Evolutionary conservation across 352 stramenopile species (phyloP).

Genomic region (Peronospora belbahrii): DNA sequence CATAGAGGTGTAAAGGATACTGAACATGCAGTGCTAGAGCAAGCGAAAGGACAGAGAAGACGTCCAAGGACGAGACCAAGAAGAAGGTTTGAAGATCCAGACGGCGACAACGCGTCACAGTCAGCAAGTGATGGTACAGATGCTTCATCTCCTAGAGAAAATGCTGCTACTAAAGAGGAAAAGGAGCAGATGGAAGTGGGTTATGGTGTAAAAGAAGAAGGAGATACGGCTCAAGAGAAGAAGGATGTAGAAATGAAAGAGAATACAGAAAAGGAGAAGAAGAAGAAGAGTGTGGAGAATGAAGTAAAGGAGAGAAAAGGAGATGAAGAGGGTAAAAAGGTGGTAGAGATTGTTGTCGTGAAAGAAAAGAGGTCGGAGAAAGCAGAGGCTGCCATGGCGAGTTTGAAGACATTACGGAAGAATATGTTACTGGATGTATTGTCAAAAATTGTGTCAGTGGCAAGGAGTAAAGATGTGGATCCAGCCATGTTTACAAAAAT

Average conservation of each 20-base stretch:
- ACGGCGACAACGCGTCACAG: conserved; percentile 15
- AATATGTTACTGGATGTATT: conserved; percentile 74
- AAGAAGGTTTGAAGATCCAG: conserved; percentile 28
- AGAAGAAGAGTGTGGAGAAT: background rate
- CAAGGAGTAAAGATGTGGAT: conserved; percentile 63
- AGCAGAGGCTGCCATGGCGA: conserved; percentile 33
- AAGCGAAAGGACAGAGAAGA: conserved; percentile 12
- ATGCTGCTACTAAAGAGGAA: conserved; percentile 3
- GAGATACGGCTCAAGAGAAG: background rate
- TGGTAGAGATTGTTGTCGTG: background rate
- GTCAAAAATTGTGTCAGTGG: conserved; percentile 75
- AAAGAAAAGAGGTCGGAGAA: conserved; percentile 16
- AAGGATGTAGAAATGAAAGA: conserved; percentile 3
- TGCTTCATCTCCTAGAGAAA: conserved; percentile 15
- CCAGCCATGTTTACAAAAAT: conserved; percentile 41
- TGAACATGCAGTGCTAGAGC: conserved; percentile 17
- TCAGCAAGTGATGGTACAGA: conserved; percentile 21
- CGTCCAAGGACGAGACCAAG: conserved; percentile 22
- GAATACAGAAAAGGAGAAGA: background rate
- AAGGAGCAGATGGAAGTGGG: background rate
- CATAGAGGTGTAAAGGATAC: conserved; percentile 6
- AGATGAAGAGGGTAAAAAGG: conserved; percentile 5
- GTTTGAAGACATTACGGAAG: conserved; percentile 43
- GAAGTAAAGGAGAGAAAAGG: background rate
- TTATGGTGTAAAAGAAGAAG: background rate